Conservation (phyloP, 169 alveolate genomes). For the Theileria sp. region DNA sequence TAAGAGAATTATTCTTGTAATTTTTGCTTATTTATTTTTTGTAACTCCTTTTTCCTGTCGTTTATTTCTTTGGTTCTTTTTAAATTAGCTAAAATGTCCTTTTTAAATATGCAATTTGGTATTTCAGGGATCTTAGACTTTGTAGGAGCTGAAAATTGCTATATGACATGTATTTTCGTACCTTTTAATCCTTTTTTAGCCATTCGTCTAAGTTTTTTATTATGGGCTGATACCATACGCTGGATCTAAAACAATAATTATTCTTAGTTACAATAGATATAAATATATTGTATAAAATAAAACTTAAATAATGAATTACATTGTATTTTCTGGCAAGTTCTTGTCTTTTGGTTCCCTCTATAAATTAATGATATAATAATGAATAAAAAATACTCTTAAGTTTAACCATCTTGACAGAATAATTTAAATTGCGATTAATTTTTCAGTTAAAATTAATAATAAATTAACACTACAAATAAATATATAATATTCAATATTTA, state of each 20-base stretch:
- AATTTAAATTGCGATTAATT: neutral
- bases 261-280: neutral
- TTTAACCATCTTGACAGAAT: slow-evolving; percentile 34
- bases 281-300: neutral
- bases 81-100: slow-evolving; percentile 52
- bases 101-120: slow-evolving; percentile 65
- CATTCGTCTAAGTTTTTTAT: slow-evolving; percentile 41
- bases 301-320: slow-evolving; percentile 21
- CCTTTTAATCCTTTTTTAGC: slow-evolving; percentile 51
- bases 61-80: slow-evolving; percentile 58
- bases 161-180: neutral
- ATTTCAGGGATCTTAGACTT: slow-evolving; percentile 53
- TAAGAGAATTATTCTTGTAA: neutral
- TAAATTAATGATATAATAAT: neutral
- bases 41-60: slow-evolving; percentile 23
- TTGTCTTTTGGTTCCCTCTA: slow-evolving; percentile 66
- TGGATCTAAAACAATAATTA: slow-evolving; percentile 35
- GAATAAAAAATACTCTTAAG: slow-evolving; percentile 55
- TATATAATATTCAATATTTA: neutral
- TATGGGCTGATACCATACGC: slow-evolving; percentile 66
- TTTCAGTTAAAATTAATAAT: neutral
- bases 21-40: neutral
- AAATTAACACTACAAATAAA: neutral
- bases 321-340: slow-evolving; percentile 62
- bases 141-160: slow-evolving; percentile 6